Evolutionary conservation across 805 yeast species (phyloP).

Genomic region (Kregervanrija delftensis): DNA sequence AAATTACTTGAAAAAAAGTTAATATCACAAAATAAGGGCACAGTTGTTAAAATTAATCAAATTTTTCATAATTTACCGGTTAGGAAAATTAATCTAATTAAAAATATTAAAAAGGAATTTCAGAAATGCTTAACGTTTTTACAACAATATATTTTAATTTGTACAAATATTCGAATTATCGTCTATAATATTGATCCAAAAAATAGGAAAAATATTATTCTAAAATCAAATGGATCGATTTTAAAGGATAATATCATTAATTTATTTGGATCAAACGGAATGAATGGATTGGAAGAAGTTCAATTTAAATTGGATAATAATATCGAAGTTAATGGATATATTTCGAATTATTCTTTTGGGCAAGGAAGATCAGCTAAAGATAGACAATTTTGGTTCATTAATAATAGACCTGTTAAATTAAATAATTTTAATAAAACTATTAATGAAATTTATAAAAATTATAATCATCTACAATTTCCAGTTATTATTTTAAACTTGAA

Average conservation of each 20-base stretch:
- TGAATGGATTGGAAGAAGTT: slow-evolving; percentile 50
- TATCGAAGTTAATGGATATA: slow-evolving; percentile 45
- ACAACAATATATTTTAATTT: slow-evolving; percentile 62
- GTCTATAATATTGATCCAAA: slow-evolving; percentile 45
- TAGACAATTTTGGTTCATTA: slow-evolving; percentile 69
- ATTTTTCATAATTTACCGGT: slow-evolving; percentile 76
- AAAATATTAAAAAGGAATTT: slow-evolving; percentile 65
- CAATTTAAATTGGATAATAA: slow-evolving; percentile 33
- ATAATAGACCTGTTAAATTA: slow-evolving; percentile 65
- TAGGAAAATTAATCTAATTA: slow-evolving; percentile 63
- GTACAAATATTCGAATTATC: slow-evolving; percentile 49
- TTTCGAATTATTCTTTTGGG: slow-evolving; percentile 77
- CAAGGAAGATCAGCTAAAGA: slow-evolving; percentile 66
- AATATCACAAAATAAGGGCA: slow-evolving; percentile 60
- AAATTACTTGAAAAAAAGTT: slow-evolving; percentile 29
- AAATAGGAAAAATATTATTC: slow-evolving; percentile 45
- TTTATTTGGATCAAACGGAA: slow-evolving; percentile 64
- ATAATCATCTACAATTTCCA: slow-evolving; percentile 70
- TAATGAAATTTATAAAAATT: slow-evolving; percentile 67
- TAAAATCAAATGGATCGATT: slow-evolving; percentile 51
- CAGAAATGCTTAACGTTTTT: slow-evolving; percentile 55
- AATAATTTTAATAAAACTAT: slow-evolving; percentile 49
- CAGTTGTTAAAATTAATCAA: slow-evolving; percentile 49
- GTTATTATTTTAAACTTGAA: slow-evolving; percentile 55
- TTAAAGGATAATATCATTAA: slow-evolving; percentile 50